Percentiles rank a stretch among this genome's conserved stretches.
Conservation (phyloP, 768 basidiomycete genomes). For the Botryobasidium botryosum region DNA sequence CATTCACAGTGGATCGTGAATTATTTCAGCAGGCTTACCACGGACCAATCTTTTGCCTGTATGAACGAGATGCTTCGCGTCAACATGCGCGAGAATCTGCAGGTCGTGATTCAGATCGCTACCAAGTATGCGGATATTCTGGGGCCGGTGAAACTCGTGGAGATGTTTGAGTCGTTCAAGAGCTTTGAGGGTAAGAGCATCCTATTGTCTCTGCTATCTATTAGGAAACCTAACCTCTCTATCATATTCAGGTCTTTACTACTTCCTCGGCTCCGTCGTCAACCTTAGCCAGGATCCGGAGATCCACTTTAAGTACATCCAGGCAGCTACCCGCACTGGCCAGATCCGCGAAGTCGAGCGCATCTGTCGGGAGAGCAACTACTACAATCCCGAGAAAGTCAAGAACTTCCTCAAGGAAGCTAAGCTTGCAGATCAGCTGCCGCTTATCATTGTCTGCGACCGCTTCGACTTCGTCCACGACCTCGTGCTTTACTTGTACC, state of each 20-base stretch:
- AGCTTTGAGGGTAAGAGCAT: conserved; percentile 68
- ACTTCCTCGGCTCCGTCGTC: conserved; percentile 95
- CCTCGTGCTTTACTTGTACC: conserved; percentile 94
- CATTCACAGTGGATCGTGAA: conserved; percentile 70
- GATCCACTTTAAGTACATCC: conserved; percentile 99
- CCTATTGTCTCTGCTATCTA: background rate
- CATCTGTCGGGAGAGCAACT: conserved; percentile 92
- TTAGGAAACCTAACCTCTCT: background rate
- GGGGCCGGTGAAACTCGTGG: conserved; percentile 92
- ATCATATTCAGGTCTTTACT: conserved; percentile 64
- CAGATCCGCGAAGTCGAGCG: conserved; percentile 99
- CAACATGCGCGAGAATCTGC: conserved; percentile 95
- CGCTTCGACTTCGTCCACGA: conserved; percentile 99
- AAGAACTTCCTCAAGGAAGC: conserved; percentile 99
- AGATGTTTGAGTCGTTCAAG: conserved; percentile 97
- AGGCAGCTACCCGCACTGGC: conserved; percentile 93
- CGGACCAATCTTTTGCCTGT: conserved; percentile 92
- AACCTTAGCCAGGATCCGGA: conserved; percentile 93
- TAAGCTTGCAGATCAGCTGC: conserved; percentile 88
- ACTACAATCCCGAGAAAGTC: conserved; percentile 98
- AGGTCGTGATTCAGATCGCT: conserved; percentile 90
- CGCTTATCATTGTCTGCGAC: conserved; percentile 98
- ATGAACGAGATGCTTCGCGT: conserved; percentile 93
- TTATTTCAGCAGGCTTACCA: conserved; percentile 93
- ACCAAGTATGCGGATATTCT: conserved; percentile 98